Conservation (phyloP, 1,284 basidiomycete species). For the Moesziomyces sp. region DNA sequence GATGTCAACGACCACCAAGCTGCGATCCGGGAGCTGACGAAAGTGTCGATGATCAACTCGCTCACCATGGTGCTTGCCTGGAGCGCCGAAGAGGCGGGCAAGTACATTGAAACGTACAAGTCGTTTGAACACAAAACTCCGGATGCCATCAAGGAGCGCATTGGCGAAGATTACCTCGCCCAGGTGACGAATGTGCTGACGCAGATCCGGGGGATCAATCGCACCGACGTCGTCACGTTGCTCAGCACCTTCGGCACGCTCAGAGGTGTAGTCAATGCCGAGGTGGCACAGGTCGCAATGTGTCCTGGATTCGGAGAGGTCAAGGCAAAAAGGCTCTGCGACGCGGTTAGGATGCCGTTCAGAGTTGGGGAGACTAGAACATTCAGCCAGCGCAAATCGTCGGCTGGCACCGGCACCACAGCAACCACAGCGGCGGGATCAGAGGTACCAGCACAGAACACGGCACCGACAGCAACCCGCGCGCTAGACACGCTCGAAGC, state of each 20-base stretch:
- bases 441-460: not conserved
- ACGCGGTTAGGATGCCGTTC: slow-evolving; percentile 72
- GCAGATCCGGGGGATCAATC: slow-evolving; percentile 91
- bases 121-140: slow-evolving; percentile 93
- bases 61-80: slow-evolving; percentile 92
- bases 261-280: slow-evolving; percentile 26
- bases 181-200: slow-evolving; percentile 87
- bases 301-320: slow-evolving; percentile 94
- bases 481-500: slow-evolving; percentile 23
- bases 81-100: slow-evolving; percentile 86
- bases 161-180: slow-evolving; percentile 86
- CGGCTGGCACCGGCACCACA: not conserved
- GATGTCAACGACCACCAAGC: slow-evolving; percentile 92
- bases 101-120: slow-evolving; percentile 91
- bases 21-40: slow-evolving; percentile 90
- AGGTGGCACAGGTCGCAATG: slow-evolving; percentile 79
- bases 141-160: slow-evolving; percentile 90
- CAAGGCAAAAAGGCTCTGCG: slow-evolving; percentile 79
- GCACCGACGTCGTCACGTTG: slow-evolving; percentile 96
- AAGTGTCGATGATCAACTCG: slow-evolving; percentile 81
- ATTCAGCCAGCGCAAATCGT: slow-evolving; percentile 77
- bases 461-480: not conserved
- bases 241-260: slow-evolving; percentile 66
- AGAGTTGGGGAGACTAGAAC: slow-evolving; percentile 74
- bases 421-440: not conserved